Conservation (phyloP, 148 eudicot species). For the Silene conica region DNA sequence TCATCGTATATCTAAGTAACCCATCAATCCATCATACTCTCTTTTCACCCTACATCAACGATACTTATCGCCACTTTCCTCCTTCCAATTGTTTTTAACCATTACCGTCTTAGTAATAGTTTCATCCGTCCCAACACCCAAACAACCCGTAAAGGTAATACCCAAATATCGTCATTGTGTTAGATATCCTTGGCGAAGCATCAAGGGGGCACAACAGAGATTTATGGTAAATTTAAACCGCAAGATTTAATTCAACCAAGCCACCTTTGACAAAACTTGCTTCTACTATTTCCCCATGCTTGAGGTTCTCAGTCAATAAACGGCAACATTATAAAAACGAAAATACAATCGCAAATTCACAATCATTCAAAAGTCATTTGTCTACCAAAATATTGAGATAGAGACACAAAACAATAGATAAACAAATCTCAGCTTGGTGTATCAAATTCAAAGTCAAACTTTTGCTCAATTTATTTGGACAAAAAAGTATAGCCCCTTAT, state of each 20-base stretch:
- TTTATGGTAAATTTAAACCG: not conserved
- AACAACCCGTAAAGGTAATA: not conserved
- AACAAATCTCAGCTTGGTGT: not conserved
- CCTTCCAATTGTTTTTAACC: not conserved
- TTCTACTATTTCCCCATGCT: conserved; percentile 12
- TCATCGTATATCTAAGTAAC: not conserved
- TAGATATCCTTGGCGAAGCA: not conserved
- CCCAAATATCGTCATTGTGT: not conserved
- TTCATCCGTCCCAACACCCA: not conserved
- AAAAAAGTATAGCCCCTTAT: not conserved
- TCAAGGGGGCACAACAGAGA: not conserved
- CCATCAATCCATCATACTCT: not conserved
- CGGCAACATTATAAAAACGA: conserved; percentile 7
- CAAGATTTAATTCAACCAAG: conserved; percentile 9
- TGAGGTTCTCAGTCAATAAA: not conserved
- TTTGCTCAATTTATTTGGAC: conserved; percentile 6
- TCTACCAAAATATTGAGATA: not conserved
- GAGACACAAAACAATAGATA: not conserved
- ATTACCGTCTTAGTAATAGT: not conserved
- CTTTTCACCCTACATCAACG: not conserved
- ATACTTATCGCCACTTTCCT: not conserved
- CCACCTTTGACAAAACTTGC: conserved; percentile 21
- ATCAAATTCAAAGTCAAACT: conserved; percentile 9
- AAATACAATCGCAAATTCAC: not conserved
- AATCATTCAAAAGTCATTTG: not conserved